Conservation (phyloP, 495 filamentous ascomycete genomes). For the Hyaloscypha bicolor region DNA sequence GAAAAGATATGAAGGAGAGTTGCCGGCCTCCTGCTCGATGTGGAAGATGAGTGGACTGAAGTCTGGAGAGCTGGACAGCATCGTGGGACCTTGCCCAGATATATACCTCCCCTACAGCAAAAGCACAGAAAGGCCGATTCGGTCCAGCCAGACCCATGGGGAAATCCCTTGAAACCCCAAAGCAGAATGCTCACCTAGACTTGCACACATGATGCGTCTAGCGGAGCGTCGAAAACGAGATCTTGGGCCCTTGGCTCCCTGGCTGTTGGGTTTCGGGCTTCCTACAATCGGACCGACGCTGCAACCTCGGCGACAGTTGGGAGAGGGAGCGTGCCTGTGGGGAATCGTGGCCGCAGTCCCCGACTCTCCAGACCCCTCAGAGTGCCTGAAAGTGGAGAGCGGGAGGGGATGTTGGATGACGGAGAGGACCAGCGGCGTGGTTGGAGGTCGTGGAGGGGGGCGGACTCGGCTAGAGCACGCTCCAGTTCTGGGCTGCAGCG, state of each 20-base stretch:
- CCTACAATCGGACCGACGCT: neutral
- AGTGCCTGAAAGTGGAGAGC: neutral
- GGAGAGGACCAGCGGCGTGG: neutral
- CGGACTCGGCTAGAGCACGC: neutral
- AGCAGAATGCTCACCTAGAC: neutral
- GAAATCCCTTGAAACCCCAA: neutral
- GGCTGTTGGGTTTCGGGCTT: neutral
- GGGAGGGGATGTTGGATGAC: neutral
- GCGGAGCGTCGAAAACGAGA: neutral
- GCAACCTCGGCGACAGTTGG: neutral
- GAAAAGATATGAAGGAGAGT: neutral
- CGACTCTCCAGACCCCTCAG: neutral
- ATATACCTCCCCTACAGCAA: neutral
- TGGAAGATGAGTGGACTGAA: neutral
- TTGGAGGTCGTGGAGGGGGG: neutral
- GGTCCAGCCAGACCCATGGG: neutral
- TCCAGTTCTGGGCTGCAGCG: too few relatives aligned
- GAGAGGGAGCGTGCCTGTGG: neutral
- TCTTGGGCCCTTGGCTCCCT: neutral
- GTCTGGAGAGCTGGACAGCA: neutral
- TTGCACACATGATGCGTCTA: neutral
- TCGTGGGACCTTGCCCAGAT: neutral
- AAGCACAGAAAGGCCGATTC: neutral
- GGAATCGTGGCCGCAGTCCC: neutral
- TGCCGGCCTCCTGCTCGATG: neutral